These are phyloP conservation scores for Escallonia herrerae DNA, from an alignment of 129 eudicot genomes.

Conservation along the genomic window DNA sequence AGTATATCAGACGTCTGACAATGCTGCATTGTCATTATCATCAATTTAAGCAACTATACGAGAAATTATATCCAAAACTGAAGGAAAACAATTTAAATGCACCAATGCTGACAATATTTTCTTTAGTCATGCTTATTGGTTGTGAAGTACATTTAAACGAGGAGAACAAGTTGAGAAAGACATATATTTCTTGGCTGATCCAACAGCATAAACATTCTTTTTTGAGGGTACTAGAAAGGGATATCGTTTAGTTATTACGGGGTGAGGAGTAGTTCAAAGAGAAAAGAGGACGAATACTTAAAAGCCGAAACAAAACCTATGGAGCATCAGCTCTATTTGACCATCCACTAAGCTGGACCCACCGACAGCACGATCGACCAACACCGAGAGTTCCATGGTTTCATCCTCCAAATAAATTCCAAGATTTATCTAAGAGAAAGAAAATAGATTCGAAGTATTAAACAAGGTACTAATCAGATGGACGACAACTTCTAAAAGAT, in stretches of 20 bases:
- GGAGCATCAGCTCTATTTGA: slow-evolving; percentile 93
- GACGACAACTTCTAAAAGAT: not conserved
- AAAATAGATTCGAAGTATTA: not conserved
- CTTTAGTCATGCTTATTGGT: too few species aligned
- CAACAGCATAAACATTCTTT: too few species aligned
- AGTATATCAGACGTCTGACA: not conserved
- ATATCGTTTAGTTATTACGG: too few species aligned
- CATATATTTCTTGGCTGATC: too few species aligned
- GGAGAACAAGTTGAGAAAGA: too few species aligned
- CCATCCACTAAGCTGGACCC: slow-evolving; percentile 90
- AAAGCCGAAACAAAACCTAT: slow-evolving; percentile 49
- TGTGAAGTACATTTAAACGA: too few species aligned
- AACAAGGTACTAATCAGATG: not conserved
- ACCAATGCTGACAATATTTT: too few species aligned
- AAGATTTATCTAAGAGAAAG: slow-evolving; percentile 58
- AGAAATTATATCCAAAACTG: too few species aligned
- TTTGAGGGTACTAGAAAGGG: too few species aligned
- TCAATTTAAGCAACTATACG: too few species aligned
- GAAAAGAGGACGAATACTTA: slow-evolving; percentile 4
- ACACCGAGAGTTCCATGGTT: slow-evolving; percentile 69
- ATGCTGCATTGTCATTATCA: not conserved
- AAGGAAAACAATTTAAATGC: too few species aligned
- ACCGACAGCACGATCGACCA: slow-evolving; percentile 97
- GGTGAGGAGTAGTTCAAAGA: not conserved
- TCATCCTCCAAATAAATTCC: slow-evolving; percentile 84